These are phyloP conservation scores for Chenopodium berlandieri DNA, from an alignment of 148 eudicot genomes.

Conservation along the genomic window DNA sequence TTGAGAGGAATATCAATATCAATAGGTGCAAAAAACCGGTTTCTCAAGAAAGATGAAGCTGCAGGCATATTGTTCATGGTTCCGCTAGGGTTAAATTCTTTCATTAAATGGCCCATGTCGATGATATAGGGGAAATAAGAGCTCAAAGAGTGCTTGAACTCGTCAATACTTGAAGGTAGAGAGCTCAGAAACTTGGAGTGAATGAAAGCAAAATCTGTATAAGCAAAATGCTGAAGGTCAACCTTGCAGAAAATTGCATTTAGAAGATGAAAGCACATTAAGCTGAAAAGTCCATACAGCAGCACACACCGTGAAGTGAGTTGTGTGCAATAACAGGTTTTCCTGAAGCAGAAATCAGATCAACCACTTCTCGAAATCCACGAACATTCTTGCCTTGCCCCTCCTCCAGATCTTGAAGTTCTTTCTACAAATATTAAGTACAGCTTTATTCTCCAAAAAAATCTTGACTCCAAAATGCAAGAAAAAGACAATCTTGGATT, in stretches of 20 bases:
- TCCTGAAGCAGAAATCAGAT: conserved; percentile 78
- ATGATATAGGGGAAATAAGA: conserved; percentile 56
- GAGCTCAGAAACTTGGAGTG: conserved; percentile 80
- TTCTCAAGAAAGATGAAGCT: conserved; percentile 65
- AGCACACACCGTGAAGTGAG: conserved; percentile 66
- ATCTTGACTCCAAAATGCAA: conserved; percentile 5
- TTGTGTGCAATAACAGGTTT: conserved; percentile 90
- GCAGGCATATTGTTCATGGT: conserved; percentile 54
- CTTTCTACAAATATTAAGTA: conserved; percentile 39
- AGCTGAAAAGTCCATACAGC: conserved; percentile 9
- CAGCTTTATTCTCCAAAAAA: background rate
- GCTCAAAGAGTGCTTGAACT: conserved; percentile 56
- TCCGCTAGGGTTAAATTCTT: conserved; percentile 58
- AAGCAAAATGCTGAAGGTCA: conserved; percentile 19
- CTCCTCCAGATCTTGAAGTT: conserved; percentile 60
- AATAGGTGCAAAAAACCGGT: conserved; percentile 61
- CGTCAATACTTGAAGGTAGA: conserved; percentile 64
- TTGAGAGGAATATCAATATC: conserved; percentile 57
- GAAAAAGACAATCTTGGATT: background rate
- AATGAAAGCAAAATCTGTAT: conserved; percentile 76
- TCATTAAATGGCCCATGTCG: conserved; percentile 74
- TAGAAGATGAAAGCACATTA: conserved; percentile 5
- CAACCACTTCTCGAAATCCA: conserved; percentile 96
- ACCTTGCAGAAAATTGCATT: background rate
- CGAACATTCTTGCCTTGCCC: conserved; percentile 59